Base-by-base conservation (phyloP, 2,329 filamentous ascomycete species). In the Neodidymelliopsis sp. region DNA sequence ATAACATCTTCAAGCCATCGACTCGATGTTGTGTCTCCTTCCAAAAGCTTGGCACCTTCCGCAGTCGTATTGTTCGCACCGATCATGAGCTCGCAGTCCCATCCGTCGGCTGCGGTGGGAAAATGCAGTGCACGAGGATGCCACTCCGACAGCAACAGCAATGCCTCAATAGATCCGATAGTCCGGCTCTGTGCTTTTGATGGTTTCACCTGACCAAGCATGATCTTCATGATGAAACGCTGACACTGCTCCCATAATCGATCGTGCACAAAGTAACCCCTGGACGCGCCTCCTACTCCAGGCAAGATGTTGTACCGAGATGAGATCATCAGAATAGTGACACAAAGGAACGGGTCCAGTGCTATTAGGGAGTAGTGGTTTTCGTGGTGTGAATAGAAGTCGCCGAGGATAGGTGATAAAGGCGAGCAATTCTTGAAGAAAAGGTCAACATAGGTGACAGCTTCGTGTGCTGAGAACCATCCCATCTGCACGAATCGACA, bases 121-220 rank as follows among this genome's bases (percentile, higher is more conserved):
- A 82, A 79, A 54, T 83, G 79, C 1, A 83, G 66, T 4, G 79
- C 78, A 13, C 80, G 75, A 2, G 81, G 80, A 54, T 82, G 79
- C 81, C 81, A 84, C 60, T 83, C 80, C 0, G 78, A 79, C n/a
- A 83, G 74, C 1, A 83, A 61, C 2, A 83, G 56, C 0, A 84
- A 69, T 0, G 79, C 80, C 54, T 83, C 79, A 3, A 83, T 81
- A 0, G 79, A 79, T 0, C 81, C 81, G 18, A 80, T 73, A 0
- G 77, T 79, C 4, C 80, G 70, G n/a, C 65, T 71, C 43, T 79
- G 79, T 2, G 78, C 76, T 38, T 78, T 79, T 3, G 76, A 78
- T 1, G 73, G 69, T 47, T 80, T 81, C 40, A 82, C 80, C 46
- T 82, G 79, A 0, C 81, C 81, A 18, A 82, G 77, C 45, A 81